These are phyloP conservation scores for Hortaea werneckii DNA, from an alignment of 2,329 filamentous ascomycete species.

Conservation along the genomic window DNA sequence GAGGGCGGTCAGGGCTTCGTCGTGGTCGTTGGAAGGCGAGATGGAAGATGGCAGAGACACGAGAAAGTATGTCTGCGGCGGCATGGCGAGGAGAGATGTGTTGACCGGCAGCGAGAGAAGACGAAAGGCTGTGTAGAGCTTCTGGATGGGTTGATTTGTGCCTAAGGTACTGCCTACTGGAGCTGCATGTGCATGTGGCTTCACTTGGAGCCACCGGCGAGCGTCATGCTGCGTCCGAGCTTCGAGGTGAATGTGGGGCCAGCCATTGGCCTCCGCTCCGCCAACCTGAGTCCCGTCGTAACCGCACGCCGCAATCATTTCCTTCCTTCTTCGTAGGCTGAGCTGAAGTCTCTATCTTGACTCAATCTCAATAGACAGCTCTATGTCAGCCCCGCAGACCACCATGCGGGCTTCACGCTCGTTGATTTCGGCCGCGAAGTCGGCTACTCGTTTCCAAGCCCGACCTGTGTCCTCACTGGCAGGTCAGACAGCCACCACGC, in stretches of 20 bases:
- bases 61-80: constrained; percentile 61
- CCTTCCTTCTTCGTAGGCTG: no score
- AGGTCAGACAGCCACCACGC: no score
- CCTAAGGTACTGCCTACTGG: neutral
- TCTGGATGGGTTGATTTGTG: neutral
- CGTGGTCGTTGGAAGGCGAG: constrained; percentile 66
- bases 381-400: neutral
- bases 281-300: neutral
- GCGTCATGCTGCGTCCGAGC: constrained; percentile 4
- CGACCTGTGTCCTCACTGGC: no score
- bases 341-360: no score
- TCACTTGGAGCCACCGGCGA: neutral
- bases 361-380: no score
- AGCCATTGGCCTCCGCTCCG: neutral
- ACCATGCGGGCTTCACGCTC: neutral
- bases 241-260: constrained; percentile 1
- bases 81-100: constrained; percentile 12
- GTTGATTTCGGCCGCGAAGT: neutral
- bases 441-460: neutral
- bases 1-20: constrained; percentile 71
- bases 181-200: constrained; percentile 1
- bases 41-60: constrained; percentile 84
- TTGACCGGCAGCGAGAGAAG: neutral
- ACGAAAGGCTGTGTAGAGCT: neutral
- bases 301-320: neutral